Conservation (phyloP, 129 eudicot species). For the Tagetes patula region DNA sequence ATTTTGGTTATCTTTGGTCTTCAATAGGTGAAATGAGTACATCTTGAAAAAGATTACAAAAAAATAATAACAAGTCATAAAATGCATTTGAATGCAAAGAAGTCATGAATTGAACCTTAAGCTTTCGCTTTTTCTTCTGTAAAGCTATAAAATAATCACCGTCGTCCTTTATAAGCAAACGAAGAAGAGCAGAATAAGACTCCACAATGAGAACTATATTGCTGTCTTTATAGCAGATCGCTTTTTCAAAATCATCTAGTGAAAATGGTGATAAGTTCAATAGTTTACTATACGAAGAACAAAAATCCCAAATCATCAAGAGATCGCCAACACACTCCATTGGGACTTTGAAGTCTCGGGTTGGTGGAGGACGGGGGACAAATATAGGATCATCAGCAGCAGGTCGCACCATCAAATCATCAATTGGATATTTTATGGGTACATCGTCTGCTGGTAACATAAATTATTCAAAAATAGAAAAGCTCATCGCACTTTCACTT, state of each 20-base stretch:
- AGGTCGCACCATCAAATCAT: constrained; percentile 71
- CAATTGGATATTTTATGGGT: constrained; percentile 74
- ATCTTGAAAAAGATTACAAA: background rate
- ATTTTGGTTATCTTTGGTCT: background rate
- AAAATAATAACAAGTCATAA: background rate
- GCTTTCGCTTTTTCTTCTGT: constrained; percentile 59
- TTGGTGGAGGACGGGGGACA: constrained; percentile 63
- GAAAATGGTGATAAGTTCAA: constrained; percentile 68
- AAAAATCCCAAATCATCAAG: constrained; percentile 95
- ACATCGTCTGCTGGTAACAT: constrained; percentile 44
- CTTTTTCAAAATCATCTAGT: constrained; percentile 82
- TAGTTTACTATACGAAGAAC: constrained; percentile 67
- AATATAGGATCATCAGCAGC: constrained; percentile 62
- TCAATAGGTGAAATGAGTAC: background rate
- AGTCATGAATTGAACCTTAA: constrained; percentile 51
- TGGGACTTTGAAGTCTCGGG: constrained; percentile 64
- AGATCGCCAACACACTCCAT: constrained; percentile 86
- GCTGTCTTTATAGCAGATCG: constrained; percentile 78
- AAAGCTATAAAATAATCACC: constrained; percentile 50
- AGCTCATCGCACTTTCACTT: constrained; percentile 1
- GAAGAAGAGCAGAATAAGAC: constrained; percentile 75
- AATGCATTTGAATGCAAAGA: constrained; percentile 4
- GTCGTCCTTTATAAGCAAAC: constrained; percentile 68
- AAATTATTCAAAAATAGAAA: constrained; percentile 15
- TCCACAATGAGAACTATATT: constrained; percentile 69